A percentile compares a stretch with the other conserved stretches of the same genome.
These are phyloP conservation scores for Pinus albicaulis DNA, from an alignment of 75 land plant genomes.

Conservation along the genomic window DNA sequence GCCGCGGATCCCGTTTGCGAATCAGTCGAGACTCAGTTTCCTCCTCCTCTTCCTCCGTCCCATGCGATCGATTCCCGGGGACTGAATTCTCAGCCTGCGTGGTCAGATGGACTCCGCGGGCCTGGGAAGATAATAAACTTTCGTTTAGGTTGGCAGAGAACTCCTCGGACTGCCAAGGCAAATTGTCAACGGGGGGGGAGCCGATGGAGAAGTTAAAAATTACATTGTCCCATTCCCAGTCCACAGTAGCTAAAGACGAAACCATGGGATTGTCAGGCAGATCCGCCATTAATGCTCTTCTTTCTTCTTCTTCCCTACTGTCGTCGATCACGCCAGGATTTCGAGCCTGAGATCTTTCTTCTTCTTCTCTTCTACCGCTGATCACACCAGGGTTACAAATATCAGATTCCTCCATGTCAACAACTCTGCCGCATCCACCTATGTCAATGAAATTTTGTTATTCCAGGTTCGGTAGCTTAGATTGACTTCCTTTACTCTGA, in stretches of 20 bases:
- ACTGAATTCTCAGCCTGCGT: background rate
- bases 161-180: slow-evolving; percentile 19
- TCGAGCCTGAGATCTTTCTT: background rate
- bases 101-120: background rate
- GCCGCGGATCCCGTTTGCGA: slow-evolving; percentile 81
- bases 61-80: background rate
- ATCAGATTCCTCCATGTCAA: background rate
- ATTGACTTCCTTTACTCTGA: too few relatives aligned
- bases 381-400: background rate
- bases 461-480: too few relatives aligned
- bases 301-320: background rate
- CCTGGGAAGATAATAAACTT: background rate
- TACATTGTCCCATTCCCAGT: slow-evolving; percentile 71
- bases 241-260: slow-evolving; percentile 13
- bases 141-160: background rate
- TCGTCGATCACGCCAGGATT: background rate
- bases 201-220: slow-evolving; percentile 43
- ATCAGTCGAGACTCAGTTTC: slow-evolving; percentile 14
- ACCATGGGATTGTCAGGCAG: slow-evolving; percentile 10
- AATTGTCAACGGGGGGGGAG: slow-evolving; percentile 18
- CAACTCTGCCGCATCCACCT: too few relatives aligned
- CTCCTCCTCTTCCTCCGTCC: background rate
- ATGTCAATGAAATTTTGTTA: too few relatives aligned
- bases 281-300: slow-evolving; percentile 7
- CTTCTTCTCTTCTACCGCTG: background rate